Evolutionary conservation across 345 rosid genomes (phyloP).

Genomic region (Clausena lansium): DNA sequence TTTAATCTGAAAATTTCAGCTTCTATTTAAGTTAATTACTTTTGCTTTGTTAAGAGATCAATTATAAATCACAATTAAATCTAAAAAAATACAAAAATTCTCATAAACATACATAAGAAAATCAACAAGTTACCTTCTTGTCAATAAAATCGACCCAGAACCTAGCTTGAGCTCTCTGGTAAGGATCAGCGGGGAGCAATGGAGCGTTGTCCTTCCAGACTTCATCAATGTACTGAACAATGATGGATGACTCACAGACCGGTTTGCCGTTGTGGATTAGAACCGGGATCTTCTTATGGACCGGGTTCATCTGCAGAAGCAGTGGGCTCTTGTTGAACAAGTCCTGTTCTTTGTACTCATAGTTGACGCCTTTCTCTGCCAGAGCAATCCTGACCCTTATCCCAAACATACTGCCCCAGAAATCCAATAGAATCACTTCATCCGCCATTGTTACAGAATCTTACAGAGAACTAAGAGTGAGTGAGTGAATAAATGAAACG

Average conservation of each 20-base stretch:
- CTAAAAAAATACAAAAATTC: too few species aligned
- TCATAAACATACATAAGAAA: too few species aligned
- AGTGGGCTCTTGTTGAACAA: neutral
- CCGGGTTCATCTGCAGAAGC: neutral
- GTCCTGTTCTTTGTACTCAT: neutral
- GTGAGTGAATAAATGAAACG: too few species aligned
- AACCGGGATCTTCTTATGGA: neutral
- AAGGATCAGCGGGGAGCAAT: neutral
- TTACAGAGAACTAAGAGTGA: too few species aligned
- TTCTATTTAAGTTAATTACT: too few species aligned
- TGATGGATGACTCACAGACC: neutral
- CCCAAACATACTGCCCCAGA: neutral
- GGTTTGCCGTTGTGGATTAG: neutral
- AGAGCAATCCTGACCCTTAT: neutral
- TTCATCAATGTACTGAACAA: neutral
- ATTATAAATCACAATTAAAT: too few species aligned
- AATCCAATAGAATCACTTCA: neutral
- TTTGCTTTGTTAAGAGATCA: too few species aligned
- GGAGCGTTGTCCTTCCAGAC: neutral
- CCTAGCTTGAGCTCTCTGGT: neutral
- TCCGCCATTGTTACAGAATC: neutral
- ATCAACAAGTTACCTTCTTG: neutral
- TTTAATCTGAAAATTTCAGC: too few species aligned
- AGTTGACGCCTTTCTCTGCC: neutral
- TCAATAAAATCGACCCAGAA: neutral